These are phyloP conservation scores for Pyrrhoderma lamaoense DNA, from an alignment of 1,284 basidiomycete genomes.

Conservation along the genomic window DNA sequence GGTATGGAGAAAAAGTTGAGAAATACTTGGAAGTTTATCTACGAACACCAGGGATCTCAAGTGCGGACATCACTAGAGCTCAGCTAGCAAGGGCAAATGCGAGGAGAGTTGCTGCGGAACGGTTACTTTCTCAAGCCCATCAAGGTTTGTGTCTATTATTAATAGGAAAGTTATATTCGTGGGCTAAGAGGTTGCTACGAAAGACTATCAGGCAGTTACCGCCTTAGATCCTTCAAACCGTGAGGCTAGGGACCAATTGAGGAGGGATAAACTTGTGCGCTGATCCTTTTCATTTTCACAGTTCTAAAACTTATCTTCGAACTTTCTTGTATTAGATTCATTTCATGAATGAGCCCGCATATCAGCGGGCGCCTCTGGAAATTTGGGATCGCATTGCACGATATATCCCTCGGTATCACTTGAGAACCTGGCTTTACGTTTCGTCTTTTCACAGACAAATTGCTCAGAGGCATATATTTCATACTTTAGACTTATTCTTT, in stretches of 20 bases:
- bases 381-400: slow-evolving; percentile 59
- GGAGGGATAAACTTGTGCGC: slow-evolving; percentile 39
- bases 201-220: slow-evolving; percentile 53
- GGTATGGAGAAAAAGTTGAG: slow-evolving; percentile 57
- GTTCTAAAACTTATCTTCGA: not conserved
- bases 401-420: slow-evolving; percentile 53
- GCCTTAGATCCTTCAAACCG: slow-evolving; percentile 52
- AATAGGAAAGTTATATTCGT: not conserved
- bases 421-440: slow-evolving; percentile 57
- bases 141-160: slow-evolving; percentile 35
- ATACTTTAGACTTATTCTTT: slow-evolving; percentile 56
- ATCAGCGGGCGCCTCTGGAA: slow-evolving; percentile 51
- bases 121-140: slow-evolving; percentile 46
- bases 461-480: slow-evolving; percentile 54
- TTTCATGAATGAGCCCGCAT: slow-evolving; percentile 46
- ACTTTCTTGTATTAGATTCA: slow-evolving; percentile 33
- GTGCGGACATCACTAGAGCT: slow-evolving; percentile 43
- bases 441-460: slow-evolving; percentile 57
- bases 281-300: not conserved
- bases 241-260: slow-evolving; percentile 43
- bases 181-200: slow-evolving; percentile 2
- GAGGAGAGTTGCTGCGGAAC: slow-evolving; percentile 45
- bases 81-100: slow-evolving; percentile 52
- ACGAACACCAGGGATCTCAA: slow-evolving; percentile 47
- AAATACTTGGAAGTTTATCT: slow-evolving; percentile 58